Base-by-base conservation (phyloP, 2,329 filamentous ascomycete genomes). In the Zymoseptoria crescenta region DNA sequence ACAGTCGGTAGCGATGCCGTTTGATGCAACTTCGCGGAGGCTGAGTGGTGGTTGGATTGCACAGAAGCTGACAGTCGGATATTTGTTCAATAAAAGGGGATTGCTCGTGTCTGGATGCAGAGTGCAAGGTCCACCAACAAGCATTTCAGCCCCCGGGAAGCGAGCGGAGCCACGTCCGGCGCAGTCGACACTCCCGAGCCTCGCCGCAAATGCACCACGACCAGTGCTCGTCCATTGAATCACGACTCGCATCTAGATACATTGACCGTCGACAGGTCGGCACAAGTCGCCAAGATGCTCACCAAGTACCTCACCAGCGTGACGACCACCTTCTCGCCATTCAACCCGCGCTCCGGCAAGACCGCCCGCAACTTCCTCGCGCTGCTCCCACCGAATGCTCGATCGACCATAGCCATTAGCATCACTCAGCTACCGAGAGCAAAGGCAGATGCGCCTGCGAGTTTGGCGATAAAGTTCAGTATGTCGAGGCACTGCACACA, bases 271-370 rank as follows among this genome's bases (percentile, higher is more conserved):
- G 35, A 45, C 35, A 45, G 35, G 35, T 45, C 35, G 35, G 16
- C n/a, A 16, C 16, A 5, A n/a, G 7, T 45, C 10, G 35, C n/a
- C 35, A 61, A 41, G 45, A 94, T 94, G 90, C 89, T 94, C 62
- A 93, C 89, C 60, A 86, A 87, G 73, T 94, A 90, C 79, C 83
- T 95, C 74, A 93, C 91, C 74, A 85, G 91, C 73, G 86, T 97
- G 69, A 85, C 83, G 69, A 87, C 91, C 65, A 85, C 85, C 73
- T 96, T 97, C 85, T 96, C 96, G 77, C 93, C 94, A 48, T 97
- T 97, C 83, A 88, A 86, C 28, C 77, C 82, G 24, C 81, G 83
- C 73, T 86, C 90, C 54, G 73, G 73, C 63, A 91, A 91, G 72
- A 87, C 92, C 24, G 92, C 91, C 48, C 87, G 94, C 50, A 81